A percentile compares a stretch with the other conserved stretches of the same genome.
Evolutionary conservation across 1,284 basidiomycete species (phyloP).

Genomic region (Apiotrichum sp.): DNA sequence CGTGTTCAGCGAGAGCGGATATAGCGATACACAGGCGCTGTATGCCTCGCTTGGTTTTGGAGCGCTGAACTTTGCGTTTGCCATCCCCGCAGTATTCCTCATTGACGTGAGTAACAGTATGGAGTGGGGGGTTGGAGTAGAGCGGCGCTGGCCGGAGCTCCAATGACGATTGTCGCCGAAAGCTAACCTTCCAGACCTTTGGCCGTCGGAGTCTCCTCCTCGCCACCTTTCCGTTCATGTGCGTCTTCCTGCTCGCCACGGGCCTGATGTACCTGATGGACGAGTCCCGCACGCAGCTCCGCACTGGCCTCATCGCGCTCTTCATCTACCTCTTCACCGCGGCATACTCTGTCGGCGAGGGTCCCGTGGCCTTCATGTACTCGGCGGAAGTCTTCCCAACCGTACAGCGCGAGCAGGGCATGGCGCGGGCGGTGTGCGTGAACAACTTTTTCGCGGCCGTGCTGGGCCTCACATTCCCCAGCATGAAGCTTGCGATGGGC

Average conservation of each 20-base stretch:
- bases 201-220: conserved; percentile 60
- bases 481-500: conserved; percentile 37
- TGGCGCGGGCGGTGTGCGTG: conserved; percentile 49
- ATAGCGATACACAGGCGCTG: conserved; percentile 42
- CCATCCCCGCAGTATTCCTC: conserved; percentile 50
- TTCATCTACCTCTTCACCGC: conserved; percentile 45
- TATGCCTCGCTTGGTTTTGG: conserved; percentile 59
- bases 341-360: conserved; percentile 53
- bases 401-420: conserved; percentile 50
- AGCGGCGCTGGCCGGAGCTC: no score
- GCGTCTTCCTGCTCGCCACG: conserved; percentile 29
- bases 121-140: no score
- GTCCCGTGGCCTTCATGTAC: conserved; percentile 60
- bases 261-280: conserved; percentile 41
- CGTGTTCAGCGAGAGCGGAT: conserved; percentile 58
- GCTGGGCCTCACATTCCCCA: conserved; percentile 65
- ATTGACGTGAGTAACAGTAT: conserved; percentile 23
- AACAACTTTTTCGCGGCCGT: conserved; percentile 38
- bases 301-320: not conserved
- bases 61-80: conserved; percentile 33
- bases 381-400: conserved; percentile 51
- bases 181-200: conserved; percentile 38
- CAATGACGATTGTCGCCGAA: no score
- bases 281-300: no score
- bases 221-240: conserved; percentile 51